Evolutionary conservation across 805 yeast species (phyloP).

Genomic region (Metschnikowia similis): DNA sequence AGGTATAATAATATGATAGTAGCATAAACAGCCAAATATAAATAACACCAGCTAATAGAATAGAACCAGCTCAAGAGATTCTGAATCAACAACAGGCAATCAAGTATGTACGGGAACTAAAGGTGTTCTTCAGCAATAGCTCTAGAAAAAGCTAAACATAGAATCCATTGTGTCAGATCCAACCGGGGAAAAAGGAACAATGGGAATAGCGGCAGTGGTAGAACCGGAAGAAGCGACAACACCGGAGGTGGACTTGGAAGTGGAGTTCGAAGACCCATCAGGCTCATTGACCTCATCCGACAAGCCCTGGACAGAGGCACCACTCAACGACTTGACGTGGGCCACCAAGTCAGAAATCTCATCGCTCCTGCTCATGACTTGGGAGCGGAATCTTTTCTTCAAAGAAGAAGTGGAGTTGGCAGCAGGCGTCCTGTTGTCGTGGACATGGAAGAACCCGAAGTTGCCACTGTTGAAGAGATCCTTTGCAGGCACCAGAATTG

Average conservation of each 20-base stretch:
- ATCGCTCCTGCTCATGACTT: conserved; percentile 31
- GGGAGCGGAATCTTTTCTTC: conserved; percentile 31
- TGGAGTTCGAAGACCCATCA: conserved; percentile 13
- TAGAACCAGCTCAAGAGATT: too few relatives aligned
- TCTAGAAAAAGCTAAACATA: too few relatives aligned
- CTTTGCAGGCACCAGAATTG: conserved; percentile 30
- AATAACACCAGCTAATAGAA: too few relatives aligned
- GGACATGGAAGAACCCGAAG: conserved; percentile 28
- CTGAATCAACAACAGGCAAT: too few relatives aligned
- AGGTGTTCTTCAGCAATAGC: too few relatives aligned
- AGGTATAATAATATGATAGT: too few relatives aligned
- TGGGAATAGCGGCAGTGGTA: neutral
- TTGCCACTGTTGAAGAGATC: conserved; percentile 21
- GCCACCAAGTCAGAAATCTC: conserved; percentile 22
- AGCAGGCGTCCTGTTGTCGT: conserved; percentile 23
- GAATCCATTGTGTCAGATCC: too few relatives aligned
- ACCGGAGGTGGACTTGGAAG: neutral
- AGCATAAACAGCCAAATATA: too few relatives aligned
- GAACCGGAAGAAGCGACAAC: neutral
- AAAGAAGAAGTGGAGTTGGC: conserved; percentile 39
- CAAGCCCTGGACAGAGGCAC: conserved; percentile 16
- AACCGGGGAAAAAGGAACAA: conserved; percentile 3
- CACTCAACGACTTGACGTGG: conserved; percentile 22
- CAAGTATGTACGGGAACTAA: too few relatives aligned
- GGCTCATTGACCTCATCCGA: conserved; percentile 8